These are phyloP conservation scores for Pelargonium citronellum DNA, from an alignment of 441 rosid genomes.

Conservation along the genomic window DNA sequence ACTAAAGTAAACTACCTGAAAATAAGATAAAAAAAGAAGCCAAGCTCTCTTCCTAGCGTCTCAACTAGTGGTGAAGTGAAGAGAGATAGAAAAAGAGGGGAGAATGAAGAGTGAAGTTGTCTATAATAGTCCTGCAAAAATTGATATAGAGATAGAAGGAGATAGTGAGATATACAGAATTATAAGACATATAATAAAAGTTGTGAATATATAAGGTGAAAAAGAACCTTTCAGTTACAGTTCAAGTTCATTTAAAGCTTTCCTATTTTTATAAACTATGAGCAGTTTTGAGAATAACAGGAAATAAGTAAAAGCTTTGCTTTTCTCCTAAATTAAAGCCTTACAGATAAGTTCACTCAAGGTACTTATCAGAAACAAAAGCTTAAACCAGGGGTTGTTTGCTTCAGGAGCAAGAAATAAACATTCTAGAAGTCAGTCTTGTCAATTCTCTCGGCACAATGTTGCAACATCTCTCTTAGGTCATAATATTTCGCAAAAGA, in stretches of 20 bases:
- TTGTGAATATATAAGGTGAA: neutral
- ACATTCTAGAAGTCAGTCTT: neutral
- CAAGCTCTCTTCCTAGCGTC: too few species aligned
- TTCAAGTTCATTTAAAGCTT: neutral
- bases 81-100: neutral
- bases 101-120: constrained; percentile 3
- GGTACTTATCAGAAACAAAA: neutral
- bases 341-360: neutral
- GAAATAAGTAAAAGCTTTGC: too few species aligned
- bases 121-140: neutral
- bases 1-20: neutral
- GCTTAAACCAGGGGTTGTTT: neutral
- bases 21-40: too few species aligned
- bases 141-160: neutral
- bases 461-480: neutral
- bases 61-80: too few species aligned
- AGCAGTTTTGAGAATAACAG: too few species aligned
- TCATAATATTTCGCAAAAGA: neutral
- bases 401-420: neutral
- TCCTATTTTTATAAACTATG: too few species aligned
- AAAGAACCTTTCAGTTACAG: neutral
- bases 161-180: too few species aligned
- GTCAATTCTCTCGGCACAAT: neutral
- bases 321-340: neutral
- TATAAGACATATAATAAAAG: too few species aligned